Base-by-base conservation (phyloP, 495 filamentous ascomycete genomes). In the Podospora sp. region DNA sequence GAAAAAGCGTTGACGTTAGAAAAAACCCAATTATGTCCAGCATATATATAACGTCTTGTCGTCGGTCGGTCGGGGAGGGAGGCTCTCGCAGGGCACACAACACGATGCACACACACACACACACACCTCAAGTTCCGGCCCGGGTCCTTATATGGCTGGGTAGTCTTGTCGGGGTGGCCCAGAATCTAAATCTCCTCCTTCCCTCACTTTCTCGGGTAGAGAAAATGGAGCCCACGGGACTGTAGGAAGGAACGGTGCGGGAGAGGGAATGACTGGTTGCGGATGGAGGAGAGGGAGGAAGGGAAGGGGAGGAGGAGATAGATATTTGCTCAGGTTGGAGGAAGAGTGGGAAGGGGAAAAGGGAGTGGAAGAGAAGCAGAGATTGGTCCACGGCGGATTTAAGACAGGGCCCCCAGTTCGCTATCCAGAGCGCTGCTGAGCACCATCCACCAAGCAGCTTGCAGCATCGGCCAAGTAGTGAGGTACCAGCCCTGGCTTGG, bases 291-390 rank as follows among this genome's bases (percentile, higher is more conserved):
- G 79, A 78, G 76, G 75, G 68, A 75, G 77, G 66, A 73, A 74
- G 77, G 76, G 71, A 78, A 83, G 83, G 78, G 76, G 80, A 79
- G 74, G 80, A 81, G 80, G 78, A 78, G 79, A 76, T 81, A 82
- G 81, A 84, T 82, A 81, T 83, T 81, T 78, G 77, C 78, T 84
- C 77, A 78, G 84, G 83, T 81, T 79, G 83, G 79, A 82, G 81
- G 85, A 81, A 78, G 83, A 82, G 79, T 79, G 74, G 78, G 79
- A 74, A 82, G 81, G 83, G 81, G 79, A 79, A 83, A 79, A 80
- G 80, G 81, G 81, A 82, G 77, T 80, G 81, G 79, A 83, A 76
- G 73, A 79, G 77, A 81, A 67, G 72, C 73, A 77, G 73, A 77
- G 75, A 77, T 78, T 82, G 80, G 80, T 78, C 77, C 75, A 79